Evolutionary conservation across 2,329 filamentous ascomycete genomes (phyloP).

Genomic region (Dactylellina drechsleri): DNA sequence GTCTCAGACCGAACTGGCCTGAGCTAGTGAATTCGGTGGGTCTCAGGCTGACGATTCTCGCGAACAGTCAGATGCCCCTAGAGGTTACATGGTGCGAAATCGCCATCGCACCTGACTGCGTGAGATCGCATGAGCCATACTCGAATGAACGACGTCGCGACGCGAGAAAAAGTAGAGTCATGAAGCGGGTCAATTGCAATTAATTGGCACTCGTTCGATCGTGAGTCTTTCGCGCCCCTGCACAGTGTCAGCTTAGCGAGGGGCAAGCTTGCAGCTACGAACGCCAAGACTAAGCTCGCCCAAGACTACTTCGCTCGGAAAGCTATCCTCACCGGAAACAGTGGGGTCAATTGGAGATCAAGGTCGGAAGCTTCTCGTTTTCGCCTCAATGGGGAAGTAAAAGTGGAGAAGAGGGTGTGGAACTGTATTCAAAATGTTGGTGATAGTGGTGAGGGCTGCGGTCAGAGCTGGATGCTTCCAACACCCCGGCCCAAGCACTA

Average conservation of each 20-base stretch:
- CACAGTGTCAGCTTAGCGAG: conserved; percentile 40
- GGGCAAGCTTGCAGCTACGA: conserved; percentile 2
- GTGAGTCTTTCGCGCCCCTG: conserved; percentile 41
- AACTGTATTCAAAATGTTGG: conserved; percentile 31
- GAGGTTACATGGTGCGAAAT: background rate
- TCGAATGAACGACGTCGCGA: background rate
- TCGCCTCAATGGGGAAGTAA: conserved; percentile 11
- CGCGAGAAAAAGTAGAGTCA: conserved; percentile 5
- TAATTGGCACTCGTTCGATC: background rate
- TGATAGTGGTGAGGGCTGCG: conserved; percentile 18
- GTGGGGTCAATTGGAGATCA: conserved; percentile 17
- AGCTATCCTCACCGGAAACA: background rate
- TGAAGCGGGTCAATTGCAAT: background rate
- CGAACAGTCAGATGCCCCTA: conserved; percentile 3
- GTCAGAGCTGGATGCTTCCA: conserved; percentile 29
- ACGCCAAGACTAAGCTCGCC: conserved; percentile 11
- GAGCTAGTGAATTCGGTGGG: background rate
- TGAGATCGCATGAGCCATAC: conserved; percentile 6
- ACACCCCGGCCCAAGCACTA: background rate
- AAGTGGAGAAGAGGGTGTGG: conserved; percentile 17
- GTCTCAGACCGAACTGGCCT: too few relatives aligned
- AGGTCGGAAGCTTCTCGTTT: conserved; percentile 8
- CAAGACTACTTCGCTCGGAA: background rate
- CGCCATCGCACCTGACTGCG: conserved; percentile 44
- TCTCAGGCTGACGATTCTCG: background rate